Base-by-base conservation (phyloP, 306 rosid genomes). In the Inga leiocalycina region DNA sequence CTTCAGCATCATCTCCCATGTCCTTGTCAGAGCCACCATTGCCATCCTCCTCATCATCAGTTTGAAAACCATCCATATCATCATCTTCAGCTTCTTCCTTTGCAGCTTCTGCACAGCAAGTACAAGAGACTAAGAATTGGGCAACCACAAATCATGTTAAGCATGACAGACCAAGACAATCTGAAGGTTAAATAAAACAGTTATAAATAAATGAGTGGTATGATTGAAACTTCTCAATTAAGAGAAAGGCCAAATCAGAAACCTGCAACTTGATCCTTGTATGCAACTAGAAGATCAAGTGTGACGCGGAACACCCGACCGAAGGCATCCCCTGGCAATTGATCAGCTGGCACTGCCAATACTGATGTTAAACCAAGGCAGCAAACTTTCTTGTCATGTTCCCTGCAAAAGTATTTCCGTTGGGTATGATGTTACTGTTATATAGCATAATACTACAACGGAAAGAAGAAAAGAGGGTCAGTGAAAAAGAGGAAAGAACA, bases 241-340 rank as follows among this genome's bases (percentile, higher is more conserved):
- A 37, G 32, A 27, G 45, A 74, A 75, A 19, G 69, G 62, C 71
- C 59, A 24, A 46, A 39, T 74, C 39, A 83, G 27, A 71, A 57
- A 95, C 98, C 98, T 87, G 97, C 94, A 86, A 95, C 94, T 93
- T 93, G 98, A 51, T 95, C 93, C 88, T 95, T 93, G 87, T 95
- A 95, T 34, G 98, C 93, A 88, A 89, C 92, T 30, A 95, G 82
- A 78, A 95, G 97, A 75, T 93, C 98, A 84, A 95, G 98, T 14
- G 94, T 90, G 56, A 96, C 96, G 83, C 90, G 91, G 81, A 95
- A 95, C 76, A 95, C 98, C 66, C 97, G 90, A 70, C 97, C 97
- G 46, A 95, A 90, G 76, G 98, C 97, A 74, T 95, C 98, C 20
- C 83, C 93, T 2, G 92, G 94, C 80, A 95, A 89, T 49, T 83